Base-by-base conservation (phyloP, 2,329 filamentous ascomycete genomes). In the Colletotrichum neosansevieriae region DNA sequence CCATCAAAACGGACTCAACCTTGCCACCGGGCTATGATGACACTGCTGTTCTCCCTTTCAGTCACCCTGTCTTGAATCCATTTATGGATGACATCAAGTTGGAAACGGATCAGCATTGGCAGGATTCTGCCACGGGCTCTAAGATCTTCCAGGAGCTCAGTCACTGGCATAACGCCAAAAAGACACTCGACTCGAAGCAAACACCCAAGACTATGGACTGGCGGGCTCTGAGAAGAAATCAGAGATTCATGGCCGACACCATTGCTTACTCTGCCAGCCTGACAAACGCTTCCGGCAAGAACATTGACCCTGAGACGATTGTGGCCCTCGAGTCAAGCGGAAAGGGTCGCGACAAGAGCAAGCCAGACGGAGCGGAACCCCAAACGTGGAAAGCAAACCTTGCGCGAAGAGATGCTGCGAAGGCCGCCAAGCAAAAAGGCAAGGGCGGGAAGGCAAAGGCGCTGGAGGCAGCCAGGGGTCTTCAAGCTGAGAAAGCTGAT, bases 231-330 rank as follows among this genome's bases (percentile, higher is more conserved):
- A 84, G 80, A 70, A 80, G 80, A 60, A 89, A 91, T 50, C 91
- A 94, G 72, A 83, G 81, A 58, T 89, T 88, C 74, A 91, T 92
- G 86, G 84, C 86, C 1, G 89, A 92, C 67, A 91, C 91, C 78
- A 84, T 85, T 32, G 82, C 84, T 1, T 94, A 94, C 75, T 89
- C 92, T 2, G 89, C 89, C 12, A 92, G 90, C 76, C 81, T 94
- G 53, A 92, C 89, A 0, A 90, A 89, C 64, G 82, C 88, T 0
- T 81, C 84, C 2, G 90, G 90, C 3, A 91, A 89, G 71, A 81
- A 80, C 2, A 82, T 93, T 5, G 83, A 91, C 24, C 89, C 89
- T 0, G 89, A 93, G 74, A 87, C 82, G 4, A 86, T 93, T 56
- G 85, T 90, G 1, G 83, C 86, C 19, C 68, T 73, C n/a, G 68